Evolutionary conservation across 768 basidiomycete species (phyloP).

Genomic region (Psilocybe cubensis): DNA sequence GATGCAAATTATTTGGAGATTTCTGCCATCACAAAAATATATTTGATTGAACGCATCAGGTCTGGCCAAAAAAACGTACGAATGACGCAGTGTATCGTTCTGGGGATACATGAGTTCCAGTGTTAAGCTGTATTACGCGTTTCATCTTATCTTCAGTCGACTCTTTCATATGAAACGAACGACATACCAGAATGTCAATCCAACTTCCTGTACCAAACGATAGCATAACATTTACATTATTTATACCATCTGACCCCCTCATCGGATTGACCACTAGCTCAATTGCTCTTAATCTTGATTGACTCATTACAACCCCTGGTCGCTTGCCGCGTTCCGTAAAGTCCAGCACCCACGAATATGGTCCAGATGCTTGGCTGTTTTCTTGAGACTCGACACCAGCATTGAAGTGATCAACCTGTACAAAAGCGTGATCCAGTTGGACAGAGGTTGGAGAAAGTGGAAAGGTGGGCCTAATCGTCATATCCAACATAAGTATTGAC

Average conservation of each 20-base stretch:
- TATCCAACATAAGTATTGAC: constrained; percentile 48
- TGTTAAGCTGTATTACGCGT: constrained; percentile 50
- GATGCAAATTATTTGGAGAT: constrained; percentile 69
- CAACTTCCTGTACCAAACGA: constrained; percentile 59
- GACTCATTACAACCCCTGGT: constrained; percentile 71
- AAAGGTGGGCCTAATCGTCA: constrained; percentile 55
- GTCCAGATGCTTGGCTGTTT: constrained; percentile 15
- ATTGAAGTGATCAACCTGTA: constrained; percentile 38
- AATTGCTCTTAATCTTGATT: constrained; percentile 74
- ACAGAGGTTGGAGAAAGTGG: constrained; percentile 49
- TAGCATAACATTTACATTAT: constrained; percentile 41
- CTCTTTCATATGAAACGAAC: neutral
- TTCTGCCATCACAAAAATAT: constrained; percentile 39
- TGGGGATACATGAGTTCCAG: constrained; percentile 45
- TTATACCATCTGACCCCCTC: constrained; percentile 43
- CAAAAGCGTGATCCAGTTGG: constrained; percentile 56
- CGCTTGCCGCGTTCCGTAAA: constrained; percentile 61
- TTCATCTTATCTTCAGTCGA: neutral
- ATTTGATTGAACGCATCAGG: neutral
- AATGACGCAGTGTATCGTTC: constrained; percentile 72
- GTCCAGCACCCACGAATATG: constrained; percentile 69
- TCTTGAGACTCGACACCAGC: constrained; percentile 14
- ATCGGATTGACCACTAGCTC: constrained; percentile 64
- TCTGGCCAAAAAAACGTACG: constrained; percentile 42
- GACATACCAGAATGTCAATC: constrained; percentile 65